Conservation (phyloP, 352 stramenopile genomes). For the Blastocystis hominis region DNA sequence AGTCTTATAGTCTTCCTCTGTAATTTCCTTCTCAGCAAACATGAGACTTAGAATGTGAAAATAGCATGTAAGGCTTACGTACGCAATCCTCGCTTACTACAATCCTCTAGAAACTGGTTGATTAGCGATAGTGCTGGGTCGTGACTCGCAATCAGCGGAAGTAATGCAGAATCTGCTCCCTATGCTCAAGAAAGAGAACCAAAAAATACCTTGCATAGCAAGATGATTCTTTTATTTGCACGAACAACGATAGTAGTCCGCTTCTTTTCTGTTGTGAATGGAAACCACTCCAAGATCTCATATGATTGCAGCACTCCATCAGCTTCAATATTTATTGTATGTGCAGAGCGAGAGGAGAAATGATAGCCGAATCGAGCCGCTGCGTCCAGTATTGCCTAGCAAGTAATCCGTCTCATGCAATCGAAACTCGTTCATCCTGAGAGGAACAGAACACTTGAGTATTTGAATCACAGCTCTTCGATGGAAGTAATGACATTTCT, state of each 20-base stretch:
- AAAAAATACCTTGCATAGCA: constrained; percentile 5
- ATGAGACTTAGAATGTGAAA: neutral
- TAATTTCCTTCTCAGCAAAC: constrained; percentile 34
- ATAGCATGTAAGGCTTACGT: neutral
- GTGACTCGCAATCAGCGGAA: neutral
- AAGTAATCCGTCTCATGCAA: neutral
- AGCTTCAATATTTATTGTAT: neutral
- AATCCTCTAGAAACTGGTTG: neutral
- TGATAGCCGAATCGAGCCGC: neutral
- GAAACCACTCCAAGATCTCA: constrained; percentile 44
- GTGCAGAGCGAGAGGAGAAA: neutral
- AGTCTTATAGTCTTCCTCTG: neutral
- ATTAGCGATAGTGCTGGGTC: neutral
- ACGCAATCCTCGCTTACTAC: neutral
- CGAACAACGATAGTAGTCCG: constrained; percentile 14
- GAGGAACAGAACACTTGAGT: constrained; percentile 56
- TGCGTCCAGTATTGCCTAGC: constrained; percentile 25
- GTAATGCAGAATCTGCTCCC: constrained; percentile 22
- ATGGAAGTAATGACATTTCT: neutral
- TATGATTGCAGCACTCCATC: neutral
- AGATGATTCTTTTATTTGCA: neutral
- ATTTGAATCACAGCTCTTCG: neutral
- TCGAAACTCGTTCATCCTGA: constrained; percentile 33
- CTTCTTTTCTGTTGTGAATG: constrained; percentile 42
- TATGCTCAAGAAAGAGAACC: neutral